Percentiles rank a stretch among this genome's conserved stretches.
Conservation (phyloP, 129 eudicot species). For the Saposhnikovia divaricata region DNA sequence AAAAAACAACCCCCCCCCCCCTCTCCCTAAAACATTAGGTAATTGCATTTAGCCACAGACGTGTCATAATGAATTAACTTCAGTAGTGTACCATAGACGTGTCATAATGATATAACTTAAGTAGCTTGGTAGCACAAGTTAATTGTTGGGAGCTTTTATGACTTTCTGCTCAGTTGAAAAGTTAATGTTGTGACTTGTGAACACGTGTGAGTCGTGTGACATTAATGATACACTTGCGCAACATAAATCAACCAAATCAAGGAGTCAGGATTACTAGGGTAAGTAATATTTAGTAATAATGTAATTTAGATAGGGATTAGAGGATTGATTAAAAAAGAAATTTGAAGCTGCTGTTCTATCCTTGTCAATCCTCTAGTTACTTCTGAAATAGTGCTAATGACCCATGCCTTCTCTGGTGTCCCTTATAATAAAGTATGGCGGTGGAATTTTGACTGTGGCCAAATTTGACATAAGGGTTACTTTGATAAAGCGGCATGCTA, state of each 20-base stretch:
- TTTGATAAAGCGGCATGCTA: not conserved
- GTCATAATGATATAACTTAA: not conserved
- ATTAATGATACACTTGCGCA: not conserved
- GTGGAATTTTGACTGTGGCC: not conserved
- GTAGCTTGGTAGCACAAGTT: not conserved
- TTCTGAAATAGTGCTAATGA: not conserved
- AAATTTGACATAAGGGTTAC: not conserved
- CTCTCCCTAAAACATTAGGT: not conserved
- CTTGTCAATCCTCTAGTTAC: not conserved
- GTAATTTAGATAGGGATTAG: not conserved
- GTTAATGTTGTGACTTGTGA: not conserved
- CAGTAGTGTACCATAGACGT: not conserved
- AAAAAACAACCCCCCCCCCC: not conserved
- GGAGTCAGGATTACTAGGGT: not conserved
- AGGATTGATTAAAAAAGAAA: not conserved
- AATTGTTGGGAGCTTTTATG: not conserved
- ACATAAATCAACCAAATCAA: not conserved
- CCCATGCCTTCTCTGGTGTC: not conserved
- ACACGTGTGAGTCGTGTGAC: not conserved
- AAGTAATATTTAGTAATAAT: not conserved
- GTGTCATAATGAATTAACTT: not conserved
- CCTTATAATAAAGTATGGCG: not conserved
- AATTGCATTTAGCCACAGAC: not conserved
- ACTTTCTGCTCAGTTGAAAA: not conserved
- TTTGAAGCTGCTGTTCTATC: not conserved